These are phyloP conservation scores for Jacaranda copaia DNA, from an alignment of 257 asterid genomes.

Conservation along the genomic window DNA sequence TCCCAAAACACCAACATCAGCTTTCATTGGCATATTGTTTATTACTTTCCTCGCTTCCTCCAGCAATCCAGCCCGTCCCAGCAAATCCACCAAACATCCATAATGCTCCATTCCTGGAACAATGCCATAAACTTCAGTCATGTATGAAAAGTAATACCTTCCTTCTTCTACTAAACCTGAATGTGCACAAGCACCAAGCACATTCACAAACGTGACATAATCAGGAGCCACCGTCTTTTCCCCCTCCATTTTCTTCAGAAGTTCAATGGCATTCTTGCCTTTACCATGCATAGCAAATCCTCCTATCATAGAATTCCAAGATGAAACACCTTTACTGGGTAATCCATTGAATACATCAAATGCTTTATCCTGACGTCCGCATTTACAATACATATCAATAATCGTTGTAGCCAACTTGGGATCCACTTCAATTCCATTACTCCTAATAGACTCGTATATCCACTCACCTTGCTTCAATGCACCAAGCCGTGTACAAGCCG, in stretches of 20 bases:
- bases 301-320: conserved; percentile 96
- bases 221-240: conserved; percentile 58
- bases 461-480: conserved; percentile 77
- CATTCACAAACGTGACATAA: conserved; percentile 73
- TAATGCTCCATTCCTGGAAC: conserved; percentile 85
- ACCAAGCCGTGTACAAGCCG: conserved; percentile 81
- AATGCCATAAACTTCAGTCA: conserved; percentile 61
- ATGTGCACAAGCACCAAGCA: conserved; percentile 85
- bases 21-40: conserved; percentile 69
- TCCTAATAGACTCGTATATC: conserved; percentile 58
- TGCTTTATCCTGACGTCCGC: conserved; percentile 81
- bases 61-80: conserved; percentile 85
- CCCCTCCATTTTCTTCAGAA: conserved; percentile 73
- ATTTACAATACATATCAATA: conserved; percentile 83
- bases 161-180: conserved; percentile 84
- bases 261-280: conserved; percentile 76
- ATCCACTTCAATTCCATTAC: conserved; percentile 56
- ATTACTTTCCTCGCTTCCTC: conserved; percentile 67
- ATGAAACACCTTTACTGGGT: conserved; percentile 63
- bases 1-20: conserved; percentile 79
- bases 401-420: conserved; percentile 66
- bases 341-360: conserved; percentile 57
- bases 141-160: conserved; percentile 56
- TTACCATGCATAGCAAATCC: conserved; percentile 85
- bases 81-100: conserved; percentile 88